Evolutionary conservation across 352 stramenopile species (phyloP), one percentile per base, ranked within the genome.

Genomic region (Globisporangium cederbergense): DNA sequence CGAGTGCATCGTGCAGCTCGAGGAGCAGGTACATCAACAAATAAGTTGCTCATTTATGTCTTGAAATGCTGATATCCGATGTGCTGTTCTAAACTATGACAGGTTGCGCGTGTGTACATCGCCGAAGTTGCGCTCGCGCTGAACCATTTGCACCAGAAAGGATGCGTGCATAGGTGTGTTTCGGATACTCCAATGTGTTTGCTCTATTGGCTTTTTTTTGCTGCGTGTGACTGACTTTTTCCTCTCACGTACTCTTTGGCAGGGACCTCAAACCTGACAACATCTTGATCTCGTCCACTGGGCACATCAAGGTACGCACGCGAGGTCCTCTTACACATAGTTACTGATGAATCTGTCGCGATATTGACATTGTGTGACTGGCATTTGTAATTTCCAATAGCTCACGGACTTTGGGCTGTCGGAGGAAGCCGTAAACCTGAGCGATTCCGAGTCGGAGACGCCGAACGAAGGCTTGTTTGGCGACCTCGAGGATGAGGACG

Each of bases 251-350:
- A 30, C 67, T 36, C 45, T 43, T 46, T 36, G 52, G 49, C 56
- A 93, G 89, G 62, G 89, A 97, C 71, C 68, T 97, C 16, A 97
- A 97, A 53, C 89, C 89, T 34, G 89, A 97, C 65, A 97, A 97
- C 60, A 93, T 97, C 62, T 67, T 97, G 32, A 92, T 97, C 58
- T 95, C 83, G 18, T 92, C 82, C 25, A 91, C 74, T 38, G 88
- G 88, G 10, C 88, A 96, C 61, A 93, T 96, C 65, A 96, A 96
- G 75, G 86, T 89, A 13, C 45, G 42, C 88, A n/a, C 45, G 42
- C 57, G 64, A 46, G 64, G 58, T 58, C 30, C 40, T 14, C 16
- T 47, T 20, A 9, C 42, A 9, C 20, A 22, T 36, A 7, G 40
- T 36, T 56, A 13, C 30, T 55, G 45, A 2, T 58, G 28, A 20